Evolutionary conservation across 108 stramenopile genomes (phyloP), one percentile per base, ranked within the genome.

Genomic region (Parietichytrium sp.): DNA sequence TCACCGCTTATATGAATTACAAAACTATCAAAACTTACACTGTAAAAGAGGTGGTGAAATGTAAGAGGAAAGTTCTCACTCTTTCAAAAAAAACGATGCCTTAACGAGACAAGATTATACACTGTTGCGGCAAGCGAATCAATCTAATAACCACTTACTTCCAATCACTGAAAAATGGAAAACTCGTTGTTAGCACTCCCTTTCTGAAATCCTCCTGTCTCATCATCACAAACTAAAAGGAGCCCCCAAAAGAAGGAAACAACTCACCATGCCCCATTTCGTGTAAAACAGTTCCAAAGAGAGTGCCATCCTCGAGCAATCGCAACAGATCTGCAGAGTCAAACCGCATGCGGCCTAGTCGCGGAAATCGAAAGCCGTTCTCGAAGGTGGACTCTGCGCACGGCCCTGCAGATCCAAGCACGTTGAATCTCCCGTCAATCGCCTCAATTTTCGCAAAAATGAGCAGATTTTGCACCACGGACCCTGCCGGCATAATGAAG

Each of bases 321-420:
- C 61, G 33, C 10, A 45, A 33, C 16, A 72, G 10, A 25, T 72
- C 61, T 8, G 61, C 61, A 25, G 38, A 45, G 61, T 72, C 61
- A 42, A 72, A 42, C 38, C 20, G 36, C 61, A 72, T 72, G 2
- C 20, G 36, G 0, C 61, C 61, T 33, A 72, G 61, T 33, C 61
- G 61, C 33, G 61, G 61, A 42, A 18, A 72, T 6, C 6, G 13
- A 42, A 45, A 72, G 8, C 61, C 61, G 33, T 72, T 38, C 29
- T 31, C 45, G n/a, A n/a, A n/a, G 29, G 29, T 72, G 15, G 29
- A 18, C 38, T 33, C 36, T 6, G 6, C 33, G 42, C 61, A 72
- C 10, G 61, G 61, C 38, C 61, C 61, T n/a, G 61, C 61, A 23
- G 23, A 23, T 16, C 61, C 61, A 7, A 72, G 61, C 10, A 72